A percentile compares a stretch with the other conserved stretches of the same genome.
These are phyloP conservation scores for Vigna hirtella DNA, from an alignment of 306 rosid species.

Conservation along the genomic window DNA sequence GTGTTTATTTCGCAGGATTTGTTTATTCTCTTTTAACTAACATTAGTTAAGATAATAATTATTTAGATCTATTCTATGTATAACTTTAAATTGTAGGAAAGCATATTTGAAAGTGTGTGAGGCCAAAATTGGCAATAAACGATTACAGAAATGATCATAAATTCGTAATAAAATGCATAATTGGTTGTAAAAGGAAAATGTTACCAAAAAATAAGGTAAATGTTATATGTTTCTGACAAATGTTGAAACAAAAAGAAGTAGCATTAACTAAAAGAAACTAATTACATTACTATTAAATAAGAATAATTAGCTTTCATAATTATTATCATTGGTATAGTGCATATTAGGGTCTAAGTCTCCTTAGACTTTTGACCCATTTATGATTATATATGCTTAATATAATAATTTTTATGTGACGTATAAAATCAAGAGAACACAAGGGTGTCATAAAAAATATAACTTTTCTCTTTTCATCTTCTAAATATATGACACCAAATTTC, in stretches of 20 bases:
- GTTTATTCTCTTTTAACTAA: neutral
- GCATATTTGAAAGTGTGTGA: neutral
- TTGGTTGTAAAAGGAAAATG: slow-evolving; percentile 36
- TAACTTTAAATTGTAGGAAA: neutral
- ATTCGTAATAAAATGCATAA: neutral
- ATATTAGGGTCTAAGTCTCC: neutral
- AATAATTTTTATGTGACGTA: too few species aligned
- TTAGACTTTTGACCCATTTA: neutral
- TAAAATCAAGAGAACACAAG: too few species aligned
- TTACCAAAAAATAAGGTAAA: slow-evolving; percentile 25
- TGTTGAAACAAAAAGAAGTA: slow-evolving; percentile 15
- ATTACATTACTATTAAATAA: neutral
- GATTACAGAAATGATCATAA: neutral
- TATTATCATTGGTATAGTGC: neutral
- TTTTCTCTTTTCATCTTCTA: too few species aligned
- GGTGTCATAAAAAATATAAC: too few species aligned
- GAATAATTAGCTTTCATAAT: neutral
- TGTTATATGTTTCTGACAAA: slow-evolving; percentile 11
- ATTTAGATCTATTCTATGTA: neutral
- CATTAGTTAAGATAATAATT: neutral
- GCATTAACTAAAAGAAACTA: neutral
- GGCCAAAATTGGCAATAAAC: neutral
- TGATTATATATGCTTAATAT: too few species aligned
- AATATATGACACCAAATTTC: too few species aligned
- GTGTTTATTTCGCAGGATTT: neutral